Conservation (phyloP, 768 basidiomycete genomes). For the Pholiota microspora region DNA sequence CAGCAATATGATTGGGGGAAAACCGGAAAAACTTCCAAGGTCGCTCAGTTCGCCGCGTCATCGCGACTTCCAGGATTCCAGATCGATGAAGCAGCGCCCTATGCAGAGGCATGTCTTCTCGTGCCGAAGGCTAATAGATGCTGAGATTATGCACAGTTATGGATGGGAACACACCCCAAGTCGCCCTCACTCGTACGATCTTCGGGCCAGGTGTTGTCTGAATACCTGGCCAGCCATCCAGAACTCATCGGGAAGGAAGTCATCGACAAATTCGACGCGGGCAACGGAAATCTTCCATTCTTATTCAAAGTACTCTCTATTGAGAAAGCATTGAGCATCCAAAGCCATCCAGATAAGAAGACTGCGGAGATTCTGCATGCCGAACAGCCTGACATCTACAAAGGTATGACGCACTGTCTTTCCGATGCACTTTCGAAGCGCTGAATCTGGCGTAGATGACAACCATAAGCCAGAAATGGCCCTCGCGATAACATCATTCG, state of each 20-base stretch:
- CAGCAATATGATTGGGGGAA: conserved; percentile 98
- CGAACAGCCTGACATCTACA: conserved; percentile 81
- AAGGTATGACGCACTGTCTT: conserved; percentile 48
- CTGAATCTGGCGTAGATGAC: conserved; percentile 53
- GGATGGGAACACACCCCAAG: conserved; percentile 97
- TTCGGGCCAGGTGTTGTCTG: neutral
- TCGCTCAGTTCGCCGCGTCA: conserved; percentile 77
- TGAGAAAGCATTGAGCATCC: conserved; percentile 85
- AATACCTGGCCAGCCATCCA: conserved; percentile 44
- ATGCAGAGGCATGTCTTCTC: conserved; percentile 59
- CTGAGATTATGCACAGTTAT: conserved; percentile 55
- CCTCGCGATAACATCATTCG: conserved; percentile 90
- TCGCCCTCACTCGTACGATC: conserved; percentile 41
- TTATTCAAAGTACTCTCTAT: conserved; percentile 91
- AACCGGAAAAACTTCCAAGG: conserved; percentile 74
- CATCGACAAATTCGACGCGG: conserved; percentile 49
- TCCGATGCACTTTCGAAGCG: neutral
- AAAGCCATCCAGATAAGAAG: conserved; percentile 63
- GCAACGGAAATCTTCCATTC: conserved; percentile 77
- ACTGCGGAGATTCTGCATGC: conserved; percentile 71
- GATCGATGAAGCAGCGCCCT: conserved; percentile 71
- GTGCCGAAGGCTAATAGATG: conserved; percentile 1
- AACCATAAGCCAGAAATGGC: conserved; percentile 99
- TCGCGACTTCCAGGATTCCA: conserved; percentile 61
- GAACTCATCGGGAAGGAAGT: conserved; percentile 66